Percentiles rank a stretch among this genome's conserved stretches.
phyloP scores from a whole-genome alignment of 306 rosid species.

The Malus domestica region ASM211411v1 NC_041794.1:33347501-33348000 shows the following conservation, averaged over 20 bases:
- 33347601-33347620: conserved; percentile 65
- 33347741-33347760: conserved; percentile 74
- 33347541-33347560: conserved; percentile 63
- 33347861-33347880: conserved; percentile 70
- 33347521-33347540: conserved; percentile 83
- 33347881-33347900: conserved; percentile 63
- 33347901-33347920: conserved; percentile 52
- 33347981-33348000: conserved; percentile 26
- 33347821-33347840: conserved; percentile 74
- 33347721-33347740: conserved; percentile 48
- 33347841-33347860: conserved; percentile 45
- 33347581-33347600: conserved; percentile 56
- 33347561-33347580: conserved; percentile 64
- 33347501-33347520: conserved; percentile 30
- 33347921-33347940: conserved; percentile 34
- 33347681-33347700: conserved; percentile 66
- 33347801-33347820: conserved; percentile 77
- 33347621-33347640: conserved; percentile 61
- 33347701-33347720: conserved; percentile 61
- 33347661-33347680: conserved; percentile 55
- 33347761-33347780: conserved; percentile 80
- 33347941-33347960: conserved; percentile 4
- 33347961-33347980: background rate
- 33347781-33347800: conserved; percentile 45
- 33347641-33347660: conserved; percentile 46